Evolutionary conservation across 1,139 yeast genomes (phyloP).

Genomic region (Scheffersomyces lignicola): DNA sequence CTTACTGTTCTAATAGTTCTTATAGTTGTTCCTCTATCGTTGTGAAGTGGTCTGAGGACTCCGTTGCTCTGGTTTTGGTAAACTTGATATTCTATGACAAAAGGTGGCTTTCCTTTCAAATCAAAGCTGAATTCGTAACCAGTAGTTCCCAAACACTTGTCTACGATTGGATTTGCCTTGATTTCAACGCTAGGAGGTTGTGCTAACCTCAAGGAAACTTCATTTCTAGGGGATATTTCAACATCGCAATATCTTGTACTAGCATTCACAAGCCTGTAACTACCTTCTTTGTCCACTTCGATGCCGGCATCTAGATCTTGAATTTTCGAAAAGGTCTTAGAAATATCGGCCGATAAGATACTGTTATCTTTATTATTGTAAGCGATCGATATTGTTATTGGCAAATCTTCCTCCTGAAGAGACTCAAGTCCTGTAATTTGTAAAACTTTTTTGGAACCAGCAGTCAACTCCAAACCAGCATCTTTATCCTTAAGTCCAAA

Average conservation of each 20-base stretch:
- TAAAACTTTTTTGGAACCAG: constrained; percentile 38
- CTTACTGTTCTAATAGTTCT: constrained; percentile 24
- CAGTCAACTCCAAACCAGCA: constrained; percentile 39
- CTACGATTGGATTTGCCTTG: constrained; percentile 61
- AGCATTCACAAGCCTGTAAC: constrained; percentile 54
- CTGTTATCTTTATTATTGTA: constrained; percentile 29
- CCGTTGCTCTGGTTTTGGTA: constrained; percentile 46
- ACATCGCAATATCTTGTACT: constrained; percentile 67
- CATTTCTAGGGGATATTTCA: constrained; percentile 40
- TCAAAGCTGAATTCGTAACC: constrained; percentile 73
- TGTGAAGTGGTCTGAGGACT: constrained; percentile 29
- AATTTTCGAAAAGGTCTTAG: constrained; percentile 34
- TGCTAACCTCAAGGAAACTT: constrained; percentile 24
- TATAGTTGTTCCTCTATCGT: constrained; percentile 28
- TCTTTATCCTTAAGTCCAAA: constrained; percentile 37
- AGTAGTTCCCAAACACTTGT: constrained; percentile 88
- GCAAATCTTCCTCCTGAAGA: constrained; percentile 38
- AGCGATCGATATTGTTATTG: constrained; percentile 45
- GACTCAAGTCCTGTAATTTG: constrained; percentile 21
- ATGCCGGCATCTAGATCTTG: constrained; percentile 35
- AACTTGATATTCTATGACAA: constrained; percentile 60
- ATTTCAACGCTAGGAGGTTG: constrained; percentile 54
- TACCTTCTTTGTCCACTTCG: constrained; percentile 58
- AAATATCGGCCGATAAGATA: constrained; percentile 23
- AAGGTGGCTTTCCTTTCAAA: constrained; percentile 81